Conservation (phyloP, 2,329 filamentous ascomycete genomes). For the Diaporthe capsici region DNA sequence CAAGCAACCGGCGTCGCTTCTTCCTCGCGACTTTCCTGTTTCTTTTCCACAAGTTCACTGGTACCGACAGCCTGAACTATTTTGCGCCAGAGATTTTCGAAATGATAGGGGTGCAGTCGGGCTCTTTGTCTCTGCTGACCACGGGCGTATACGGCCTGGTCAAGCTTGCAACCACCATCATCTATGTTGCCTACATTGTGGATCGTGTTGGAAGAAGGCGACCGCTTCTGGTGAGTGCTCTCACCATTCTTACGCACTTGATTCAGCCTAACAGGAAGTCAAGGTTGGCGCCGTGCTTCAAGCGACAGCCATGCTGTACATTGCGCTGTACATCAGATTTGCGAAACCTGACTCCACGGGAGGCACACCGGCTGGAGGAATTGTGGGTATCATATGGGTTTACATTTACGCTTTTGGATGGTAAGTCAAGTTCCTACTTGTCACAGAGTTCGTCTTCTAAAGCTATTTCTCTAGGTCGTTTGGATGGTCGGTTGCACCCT, state of each 20-base stretch:
- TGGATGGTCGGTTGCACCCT: conserved; percentile 47
- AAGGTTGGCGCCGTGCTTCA: conserved; percentile 45
- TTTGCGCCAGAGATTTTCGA: conserved; percentile 57
- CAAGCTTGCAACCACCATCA: conserved; percentile 46
- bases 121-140: conserved; percentile 50
- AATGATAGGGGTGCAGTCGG: conserved; percentile 54
- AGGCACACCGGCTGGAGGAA: conserved; percentile 55
- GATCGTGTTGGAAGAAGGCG: conserved; percentile 47
- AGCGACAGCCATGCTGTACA: conserved; percentile 48
- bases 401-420: conserved; percentile 50
- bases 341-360: conserved; percentile 48
- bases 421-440: not conserved
- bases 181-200: conserved; percentile 47
- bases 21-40: conserved; percentile 47
- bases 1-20: conserved; percentile 47
- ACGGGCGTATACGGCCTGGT: conserved; percentile 51
- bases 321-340: conserved; percentile 53
- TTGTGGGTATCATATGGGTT: conserved; percentile 56
- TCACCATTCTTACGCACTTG: not conserved
- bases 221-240: conserved; percentile 43
- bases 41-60: conserved; percentile 58
- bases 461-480: conserved; percentile 41
- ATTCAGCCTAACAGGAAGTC: not conserved
- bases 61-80: conserved; percentile 57
- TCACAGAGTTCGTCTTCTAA: conserved; percentile 27